Conservation (phyloP, 805 yeast species). For the Priceomyces carsonii region DNA sequence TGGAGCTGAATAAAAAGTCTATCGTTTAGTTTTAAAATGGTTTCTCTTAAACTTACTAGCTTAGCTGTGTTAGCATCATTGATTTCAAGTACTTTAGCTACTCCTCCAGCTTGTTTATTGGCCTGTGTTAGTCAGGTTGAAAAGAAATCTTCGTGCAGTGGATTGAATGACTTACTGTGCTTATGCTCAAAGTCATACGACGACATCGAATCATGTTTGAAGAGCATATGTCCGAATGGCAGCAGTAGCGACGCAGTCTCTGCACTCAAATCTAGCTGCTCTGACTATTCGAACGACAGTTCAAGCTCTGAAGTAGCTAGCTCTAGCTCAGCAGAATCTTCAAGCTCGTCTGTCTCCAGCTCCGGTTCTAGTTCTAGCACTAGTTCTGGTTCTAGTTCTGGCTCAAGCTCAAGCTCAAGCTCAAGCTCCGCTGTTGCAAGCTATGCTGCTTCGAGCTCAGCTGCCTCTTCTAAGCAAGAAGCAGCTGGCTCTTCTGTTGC, state of each 20-base stretch:
- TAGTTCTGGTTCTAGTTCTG: constrained; percentile 17
- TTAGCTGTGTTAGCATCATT: constrained; percentile 38
- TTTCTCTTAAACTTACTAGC: constrained; percentile 22
- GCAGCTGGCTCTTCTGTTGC: constrained; percentile 17
- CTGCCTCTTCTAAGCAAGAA: constrained; percentile 13
- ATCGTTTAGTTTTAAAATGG: constrained; percentile 9
- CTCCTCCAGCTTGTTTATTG: constrained; percentile 90
- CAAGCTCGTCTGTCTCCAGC: constrained; percentile 33
- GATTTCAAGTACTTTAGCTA: constrained; percentile 52
- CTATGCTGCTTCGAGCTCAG: constrained; percentile 14
- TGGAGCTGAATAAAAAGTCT: too few species aligned
- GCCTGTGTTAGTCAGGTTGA: constrained; percentile 82
- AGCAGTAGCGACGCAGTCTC: constrained; percentile 57
- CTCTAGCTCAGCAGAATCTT: constrained; percentile 17
- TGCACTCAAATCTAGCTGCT: constrained; percentile 58
- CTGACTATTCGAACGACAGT: constrained; percentile 37
- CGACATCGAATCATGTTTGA: constrained; percentile 62
- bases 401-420: constrained; percentile 15
- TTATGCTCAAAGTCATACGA: constrained; percentile 59
- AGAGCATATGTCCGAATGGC: constrained; percentile 66
- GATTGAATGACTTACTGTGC: constrained; percentile 67
- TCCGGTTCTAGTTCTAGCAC: constrained; percentile 29
- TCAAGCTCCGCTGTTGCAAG: constrained; percentile 14
- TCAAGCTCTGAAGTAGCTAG: constrained; percentile 27
- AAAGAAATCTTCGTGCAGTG: constrained; percentile 54